Evolutionary conservation across 768 basidiomycete genomes (phyloP), one percentile per base, ranked within the genome.

Genomic region (Boletus sensibilis): DNA sequence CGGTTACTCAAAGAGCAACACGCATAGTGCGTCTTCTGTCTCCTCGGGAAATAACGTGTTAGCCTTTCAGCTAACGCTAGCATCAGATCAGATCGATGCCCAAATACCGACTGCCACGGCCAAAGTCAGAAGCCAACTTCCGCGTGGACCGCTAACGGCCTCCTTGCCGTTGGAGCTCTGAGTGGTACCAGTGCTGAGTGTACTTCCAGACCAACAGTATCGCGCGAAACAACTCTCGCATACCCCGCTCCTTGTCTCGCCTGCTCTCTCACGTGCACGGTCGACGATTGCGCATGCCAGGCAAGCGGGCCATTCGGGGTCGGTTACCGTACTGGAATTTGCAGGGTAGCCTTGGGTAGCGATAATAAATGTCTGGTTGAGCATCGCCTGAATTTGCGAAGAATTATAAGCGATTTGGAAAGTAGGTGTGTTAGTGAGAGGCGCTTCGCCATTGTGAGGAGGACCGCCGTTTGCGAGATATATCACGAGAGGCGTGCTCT

Each of bases 381-480:
- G 67, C 70, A 84, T 78, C 9, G 68, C 72, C 57, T 76, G 72
- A 29, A 79, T 67, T 52, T 78, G 64, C 2, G 68, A 67, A 5
- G 68, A 53, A 2, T 60, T 44, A 63, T 81, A 83, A 6, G 68
- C 43, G 25, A 74, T 57, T 64, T 79, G 73, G 49, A 50, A 39
- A 11, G 79, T 81, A 11, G 72, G 63, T 0, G 72, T 76, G 69
- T 82, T 82, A 7, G 79, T 80, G 10, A 74, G 50, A 9, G 74
- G 63, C n/a, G 68, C 62, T 23, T 70, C 62, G 20, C 75, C 69
- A 33, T 78, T 68, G 55, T 65, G 71, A 41, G 76, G 77, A 2
- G 76, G 68, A 5, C 78, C 79, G 29, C 82, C 81, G 61, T 80
- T 82, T 1, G 84, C 83, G n/a, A 85, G 67, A 67, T 87, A 87